Evolutionary conservation across 495 filamentous ascomycete species (phyloP).

Genomic region (Neurospora sp.): DNA sequence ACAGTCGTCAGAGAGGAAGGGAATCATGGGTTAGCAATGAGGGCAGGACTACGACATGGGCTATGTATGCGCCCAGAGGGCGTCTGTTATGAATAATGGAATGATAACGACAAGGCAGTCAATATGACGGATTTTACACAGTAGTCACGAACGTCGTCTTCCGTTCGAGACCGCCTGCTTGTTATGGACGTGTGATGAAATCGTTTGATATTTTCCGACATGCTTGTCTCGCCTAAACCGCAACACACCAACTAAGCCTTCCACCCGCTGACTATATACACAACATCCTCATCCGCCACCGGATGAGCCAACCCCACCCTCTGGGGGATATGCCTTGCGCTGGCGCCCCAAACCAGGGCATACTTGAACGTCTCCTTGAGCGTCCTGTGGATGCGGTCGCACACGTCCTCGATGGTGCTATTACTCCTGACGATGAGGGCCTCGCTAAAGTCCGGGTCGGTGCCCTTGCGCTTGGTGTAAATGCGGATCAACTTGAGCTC

Average conservation of each 20-base stretch:
- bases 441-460: conserved; percentile 83
- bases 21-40: neutral
- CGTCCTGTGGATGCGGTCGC: conserved; percentile 87
- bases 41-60: neutral
- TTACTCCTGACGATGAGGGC: conserved; percentile 85
- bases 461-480: conserved; percentile 94
- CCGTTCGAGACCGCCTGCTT: neutral
- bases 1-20: neutral
- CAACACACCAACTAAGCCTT: conserved; percentile 31
- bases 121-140: neutral
- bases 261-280: conserved; percentile 84
- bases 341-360: conserved; percentile 94
- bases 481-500: conserved; percentile 84
- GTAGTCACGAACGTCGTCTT: neutral
- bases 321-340: conserved; percentile 89
- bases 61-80: neutral
- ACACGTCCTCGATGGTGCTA: conserved; percentile 92
- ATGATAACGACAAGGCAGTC: neutral
- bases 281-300: conserved; percentile 93
- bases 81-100: neutral
- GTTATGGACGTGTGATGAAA: neutral
- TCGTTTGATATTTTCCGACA: neutral
- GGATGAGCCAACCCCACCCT: conserved; percentile 79
- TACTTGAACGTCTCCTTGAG: conserved; percentile 99
- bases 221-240: neutral